Conservation (phyloP, 139 green algal species). For the Chlamydomonas sp. region DNA sequence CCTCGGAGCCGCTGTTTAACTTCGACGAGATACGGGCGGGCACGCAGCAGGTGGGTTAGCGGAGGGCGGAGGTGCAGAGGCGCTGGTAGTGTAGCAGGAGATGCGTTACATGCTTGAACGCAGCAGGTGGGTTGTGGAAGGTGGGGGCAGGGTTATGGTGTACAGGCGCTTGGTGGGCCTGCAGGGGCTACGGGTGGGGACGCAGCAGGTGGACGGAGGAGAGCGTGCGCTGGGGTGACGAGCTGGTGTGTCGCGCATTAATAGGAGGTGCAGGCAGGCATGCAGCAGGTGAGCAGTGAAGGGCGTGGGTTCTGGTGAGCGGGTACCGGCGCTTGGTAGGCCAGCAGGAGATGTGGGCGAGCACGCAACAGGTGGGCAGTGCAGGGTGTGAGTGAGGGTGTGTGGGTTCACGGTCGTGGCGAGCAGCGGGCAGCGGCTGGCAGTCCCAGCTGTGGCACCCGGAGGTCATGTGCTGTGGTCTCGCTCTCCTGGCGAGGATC, state of each 20-base stretch:
- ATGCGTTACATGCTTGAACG: background rate
- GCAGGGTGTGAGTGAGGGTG: no score
- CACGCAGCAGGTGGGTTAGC: conserved; percentile 63
- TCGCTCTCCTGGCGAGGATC: no score
- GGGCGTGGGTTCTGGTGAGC: no score
- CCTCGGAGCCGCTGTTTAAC: conserved; percentile 89
- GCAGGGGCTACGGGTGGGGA: background rate
- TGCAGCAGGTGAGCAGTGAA: no score
- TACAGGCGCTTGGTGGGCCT: background rate
- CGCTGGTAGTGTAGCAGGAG: background rate
- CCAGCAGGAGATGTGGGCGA: no score
- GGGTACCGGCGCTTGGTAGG: no score
- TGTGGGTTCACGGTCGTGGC: no score
- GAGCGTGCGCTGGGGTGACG: background rate
- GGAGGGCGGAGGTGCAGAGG: background rate
- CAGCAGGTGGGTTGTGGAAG: background rate
- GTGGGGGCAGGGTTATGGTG: background rate
- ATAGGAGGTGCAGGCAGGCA: no score
- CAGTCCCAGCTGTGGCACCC: conserved; percentile 59
- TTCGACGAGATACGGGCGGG: conserved; percentile 71
- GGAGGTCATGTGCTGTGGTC: no score
- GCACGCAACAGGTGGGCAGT: no score
- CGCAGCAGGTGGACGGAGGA: background rate
- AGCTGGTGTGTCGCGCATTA: no score
- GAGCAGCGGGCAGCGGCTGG: conserved; percentile 46